These are phyloP conservation scores for Chaetomiaceae sp. DNA, from an alignment of 2,329 filamentous ascomycete genomes.

Conservation along the genomic window DNA sequence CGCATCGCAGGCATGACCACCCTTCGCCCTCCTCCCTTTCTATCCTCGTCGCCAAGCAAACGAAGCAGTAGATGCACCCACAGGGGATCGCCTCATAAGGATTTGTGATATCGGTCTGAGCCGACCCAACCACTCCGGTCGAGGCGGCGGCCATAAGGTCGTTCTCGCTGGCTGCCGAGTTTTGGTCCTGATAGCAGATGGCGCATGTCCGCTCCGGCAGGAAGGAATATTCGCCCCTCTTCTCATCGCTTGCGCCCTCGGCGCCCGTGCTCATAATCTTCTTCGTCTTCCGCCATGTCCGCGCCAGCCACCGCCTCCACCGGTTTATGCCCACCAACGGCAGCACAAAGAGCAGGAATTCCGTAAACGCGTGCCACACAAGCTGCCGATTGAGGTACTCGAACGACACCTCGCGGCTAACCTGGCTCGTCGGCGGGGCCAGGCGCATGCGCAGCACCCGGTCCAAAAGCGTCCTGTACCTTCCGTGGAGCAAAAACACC, in stretches of 20 bases:
- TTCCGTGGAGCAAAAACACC: conserved; percentile 83
- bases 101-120: conserved; percentile 91
- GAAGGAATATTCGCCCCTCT: conserved; percentile 73
- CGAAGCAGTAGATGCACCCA: conserved; percentile 91
- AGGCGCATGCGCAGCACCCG: conserved; percentile 78
- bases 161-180: conserved; percentile 67
- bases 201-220: conserved; percentile 91
- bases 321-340: conserved; percentile 91
- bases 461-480: conserved; percentile 87
- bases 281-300: conserved; percentile 79
- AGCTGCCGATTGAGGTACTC: conserved; percentile 97
- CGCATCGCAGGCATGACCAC: conserved; percentile 87
- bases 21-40: conserved; percentile 93
- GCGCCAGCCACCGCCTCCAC: conserved; percentile 85
- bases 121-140: conserved; percentile 78
- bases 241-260: conserved; percentile 35
- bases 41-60: conserved; percentile 84
- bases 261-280: conserved; percentile 53
- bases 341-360: conserved; percentile 95
- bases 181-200: conserved; percentile 95
- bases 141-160: conserved; percentile 67
- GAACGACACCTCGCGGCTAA: conserved; percentile 88
- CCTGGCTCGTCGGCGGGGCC: conserved; percentile 77
- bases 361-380: conserved; percentile 99
- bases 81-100: conserved; percentile 90